phyloP scores from a whole-genome alignment of 805 yeast species.

The Yamadazyma takamatsuzukensis region DNA sequence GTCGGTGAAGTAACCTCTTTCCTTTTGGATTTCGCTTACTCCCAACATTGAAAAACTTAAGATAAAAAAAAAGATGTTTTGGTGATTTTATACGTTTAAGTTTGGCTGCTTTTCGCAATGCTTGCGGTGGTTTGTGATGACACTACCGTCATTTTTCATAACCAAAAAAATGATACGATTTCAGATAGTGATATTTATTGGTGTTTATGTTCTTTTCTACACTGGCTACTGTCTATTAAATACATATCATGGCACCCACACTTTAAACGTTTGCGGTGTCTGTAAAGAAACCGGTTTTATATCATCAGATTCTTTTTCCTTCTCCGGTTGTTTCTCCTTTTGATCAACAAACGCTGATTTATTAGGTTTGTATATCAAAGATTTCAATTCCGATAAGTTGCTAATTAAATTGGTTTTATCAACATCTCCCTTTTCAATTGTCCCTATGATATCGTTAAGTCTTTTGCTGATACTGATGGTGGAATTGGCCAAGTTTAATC shows the following conservation, averaged over 20 bases:
- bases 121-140: too few species aligned
- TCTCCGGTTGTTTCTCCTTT: slow-evolving; percentile 6
- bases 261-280: slow-evolving; percentile 41
- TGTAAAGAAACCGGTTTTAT: slow-evolving; percentile 36
- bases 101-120: too few species aligned
- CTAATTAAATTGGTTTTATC: slow-evolving; percentile 2
- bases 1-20: too few species aligned
- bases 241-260: slow-evolving; percentile 41
- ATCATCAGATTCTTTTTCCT: slow-evolving; percentile 10
- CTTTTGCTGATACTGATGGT: slow-evolving; percentile 50
- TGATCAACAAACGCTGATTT: slow-evolving; percentile 13
- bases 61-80: too few species aligned
- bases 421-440: slow-evolving; percentile 10
- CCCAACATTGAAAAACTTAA: too few species aligned
- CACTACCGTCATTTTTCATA: too few species aligned
- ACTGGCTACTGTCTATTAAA: too few species aligned
- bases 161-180: too few species aligned
- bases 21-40: too few species aligned
- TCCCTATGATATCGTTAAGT: slow-evolving; percentile 31
- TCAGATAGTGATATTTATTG: too few species aligned
- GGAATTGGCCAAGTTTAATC: slow-evolving; percentile 61
- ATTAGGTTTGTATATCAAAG: slow-evolving; percentile 31
- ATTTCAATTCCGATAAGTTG: slow-evolving; percentile 26
- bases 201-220: too few species aligned
- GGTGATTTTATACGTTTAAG: too few species aligned